These are phyloP conservation scores for Novymonas esmeraldas DNA, from an alignment of 208 protist genomes.

Conservation along the genomic window DNA sequence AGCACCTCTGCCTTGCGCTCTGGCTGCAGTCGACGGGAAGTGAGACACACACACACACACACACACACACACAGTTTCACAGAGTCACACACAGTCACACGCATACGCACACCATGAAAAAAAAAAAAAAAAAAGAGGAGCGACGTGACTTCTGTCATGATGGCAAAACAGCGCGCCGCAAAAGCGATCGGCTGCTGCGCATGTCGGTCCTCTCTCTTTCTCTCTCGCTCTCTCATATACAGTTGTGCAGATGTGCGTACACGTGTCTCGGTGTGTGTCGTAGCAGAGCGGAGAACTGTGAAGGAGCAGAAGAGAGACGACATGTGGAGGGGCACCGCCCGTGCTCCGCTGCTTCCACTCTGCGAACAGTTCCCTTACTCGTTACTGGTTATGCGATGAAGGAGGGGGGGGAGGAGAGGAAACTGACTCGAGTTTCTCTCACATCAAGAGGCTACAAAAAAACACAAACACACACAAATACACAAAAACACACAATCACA, in stretches of 20 bases:
- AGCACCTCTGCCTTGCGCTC: no score
- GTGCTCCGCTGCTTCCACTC: neutral
- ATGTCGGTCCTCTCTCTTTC: no score
- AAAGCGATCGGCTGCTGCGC: no score
- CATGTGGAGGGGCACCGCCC: neutral
- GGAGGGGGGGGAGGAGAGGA: no score
- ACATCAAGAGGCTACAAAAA: neutral
- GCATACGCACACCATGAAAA: neutral
- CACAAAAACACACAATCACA: neutral
- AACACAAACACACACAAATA: neutral
- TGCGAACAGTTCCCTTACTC: neutral
- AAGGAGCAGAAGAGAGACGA: neutral
- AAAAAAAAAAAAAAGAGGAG: neutral
- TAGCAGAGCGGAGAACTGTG: neutral
- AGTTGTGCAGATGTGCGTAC: no score
- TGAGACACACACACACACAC: neutral
- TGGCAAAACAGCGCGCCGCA: no score
- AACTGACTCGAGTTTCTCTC: no score
- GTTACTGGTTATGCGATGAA: slow-evolving; percentile 9
- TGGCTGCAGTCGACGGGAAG: no score
- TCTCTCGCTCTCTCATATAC: no score
- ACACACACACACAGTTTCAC: neutral
- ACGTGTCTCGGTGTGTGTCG: no score
- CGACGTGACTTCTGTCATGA: no score
- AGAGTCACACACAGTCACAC: neutral